A percentile compares a stretch with the other conserved stretches of the same genome.
These are phyloP conservation scores for Ascocoryne sarcoides DNA, from an alignment of 2,329 filamentous ascomycete genomes.

Conservation along the genomic window DNA sequence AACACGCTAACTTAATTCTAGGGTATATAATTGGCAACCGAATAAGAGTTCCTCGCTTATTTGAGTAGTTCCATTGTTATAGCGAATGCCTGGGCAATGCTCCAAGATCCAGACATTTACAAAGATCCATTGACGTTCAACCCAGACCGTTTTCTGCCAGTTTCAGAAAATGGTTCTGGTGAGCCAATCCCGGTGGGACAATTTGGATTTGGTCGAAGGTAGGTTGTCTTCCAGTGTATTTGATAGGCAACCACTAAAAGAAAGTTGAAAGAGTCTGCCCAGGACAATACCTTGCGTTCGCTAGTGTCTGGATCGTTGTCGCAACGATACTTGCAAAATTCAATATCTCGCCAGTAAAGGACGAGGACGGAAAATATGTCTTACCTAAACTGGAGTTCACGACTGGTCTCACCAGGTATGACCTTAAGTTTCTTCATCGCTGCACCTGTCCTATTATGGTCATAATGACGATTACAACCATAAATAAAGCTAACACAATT, in stretches of 20 bases:
- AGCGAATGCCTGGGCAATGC: slow-evolving; percentile 33
- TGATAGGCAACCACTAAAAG: neutral
- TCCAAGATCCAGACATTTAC: slow-evolving; percentile 31
- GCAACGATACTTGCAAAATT: slow-evolving; percentile 33
- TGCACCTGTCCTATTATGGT: too few species aligned
- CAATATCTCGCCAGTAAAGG: slow-evolving; percentile 27
- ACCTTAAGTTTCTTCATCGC: too few species aligned
- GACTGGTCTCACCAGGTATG: slow-evolving; percentile 13
- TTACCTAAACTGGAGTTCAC: slow-evolving; percentile 20
- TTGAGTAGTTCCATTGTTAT: too few species aligned
- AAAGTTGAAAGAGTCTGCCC: slow-evolving; percentile 37
- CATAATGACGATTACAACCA: too few species aligned
- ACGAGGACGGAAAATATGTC: slow-evolving; percentile 30
- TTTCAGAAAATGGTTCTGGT: slow-evolving; percentile 32
- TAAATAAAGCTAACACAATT: too few species aligned
- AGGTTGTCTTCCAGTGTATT: neutral
- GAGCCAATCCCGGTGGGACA: slow-evolving; percentile 39
- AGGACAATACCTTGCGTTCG: slow-evolving; percentile 40
- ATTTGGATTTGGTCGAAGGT: slow-evolving; percentile 45
- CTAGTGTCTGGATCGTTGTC: slow-evolving; percentile 34
- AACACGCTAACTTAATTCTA: too few species aligned
- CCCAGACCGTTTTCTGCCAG: slow-evolving; percentile 35
- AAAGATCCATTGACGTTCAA: slow-evolving; percentile 34
- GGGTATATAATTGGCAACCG: too few species aligned
- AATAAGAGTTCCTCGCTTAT: too few species aligned